Evolutionary conservation across 2,329 filamentous ascomycete genomes (phyloP).

Genomic region (Talaromyces sp.): DNA sequence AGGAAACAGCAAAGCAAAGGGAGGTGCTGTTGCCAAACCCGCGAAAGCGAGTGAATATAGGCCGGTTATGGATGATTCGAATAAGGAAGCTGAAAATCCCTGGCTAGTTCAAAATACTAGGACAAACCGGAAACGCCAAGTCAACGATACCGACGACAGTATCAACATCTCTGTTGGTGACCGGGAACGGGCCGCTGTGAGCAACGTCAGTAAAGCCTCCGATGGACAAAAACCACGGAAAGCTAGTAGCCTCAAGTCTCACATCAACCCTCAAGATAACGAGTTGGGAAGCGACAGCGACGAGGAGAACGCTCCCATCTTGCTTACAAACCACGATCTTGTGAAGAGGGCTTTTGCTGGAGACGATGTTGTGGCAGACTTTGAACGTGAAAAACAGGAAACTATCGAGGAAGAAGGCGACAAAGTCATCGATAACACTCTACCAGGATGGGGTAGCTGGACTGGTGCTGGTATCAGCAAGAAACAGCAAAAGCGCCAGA

Average conservation of each 20-base stretch:
- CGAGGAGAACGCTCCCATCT: conserved; percentile 42
- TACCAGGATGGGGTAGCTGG: conserved; percentile 95
- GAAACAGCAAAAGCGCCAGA: conserved; percentile 60
- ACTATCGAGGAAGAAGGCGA: conserved; percentile 74
- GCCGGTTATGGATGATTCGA: conserved; percentile 17
- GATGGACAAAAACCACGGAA: conserved; percentile 19
- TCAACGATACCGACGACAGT: conserved; percentile 28
- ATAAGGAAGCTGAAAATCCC: conserved; percentile 37
- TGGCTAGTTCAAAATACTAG: conserved; percentile 38
- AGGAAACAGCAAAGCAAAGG: conserved; percentile 3
- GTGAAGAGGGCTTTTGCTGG: conserved; percentile 84
- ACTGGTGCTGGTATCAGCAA: conserved; percentile 77
- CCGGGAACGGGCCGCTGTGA: conserved; percentile 24
- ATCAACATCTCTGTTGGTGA: conserved; percentile 15
- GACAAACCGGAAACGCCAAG: conserved; percentile 37
- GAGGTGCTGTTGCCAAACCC: neutral
- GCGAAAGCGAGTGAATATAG: neutral
- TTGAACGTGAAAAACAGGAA: conserved; percentile 74
- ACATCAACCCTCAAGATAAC: conserved; percentile 35
- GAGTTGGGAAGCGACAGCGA: conserved; percentile 43
- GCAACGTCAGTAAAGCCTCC: conserved; percentile 25
- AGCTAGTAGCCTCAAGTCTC: conserved; percentile 1
- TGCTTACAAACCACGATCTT: conserved; percentile 60
- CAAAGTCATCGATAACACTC: conserved; percentile 75
- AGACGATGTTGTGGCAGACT: conserved; percentile 77